Base-by-base conservation (phyloP, 2,329 filamentous ascomycete species). In the Exophiala mesophila region DNA sequence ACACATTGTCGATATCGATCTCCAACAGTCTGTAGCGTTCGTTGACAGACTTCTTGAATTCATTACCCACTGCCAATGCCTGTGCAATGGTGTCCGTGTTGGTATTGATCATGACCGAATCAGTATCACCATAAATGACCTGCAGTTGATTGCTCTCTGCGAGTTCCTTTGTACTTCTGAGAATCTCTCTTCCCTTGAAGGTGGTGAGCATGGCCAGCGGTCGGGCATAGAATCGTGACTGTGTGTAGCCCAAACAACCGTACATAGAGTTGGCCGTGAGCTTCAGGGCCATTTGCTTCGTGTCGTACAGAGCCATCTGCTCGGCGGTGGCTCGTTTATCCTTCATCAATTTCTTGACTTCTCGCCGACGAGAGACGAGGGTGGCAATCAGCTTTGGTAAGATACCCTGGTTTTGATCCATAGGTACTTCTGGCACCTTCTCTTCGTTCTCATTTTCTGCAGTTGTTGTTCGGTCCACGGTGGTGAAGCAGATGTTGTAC, bases 211-310 rank as follows among this genome's bases (percentile, higher is more conserved):
- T 88, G 44, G 92, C 92, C 35, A 98, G 74, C 8, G 92, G 92
- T 43, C 92, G 82, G 45, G 92, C 92, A 59, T 98, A 98, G 70
- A 98, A 98, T 37, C 92, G 86, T 44, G 92, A 97, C 62, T 89
- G 94, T 9, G 87, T 90, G 63, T 96, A 98, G 55, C 92, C 92
- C 64, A 98, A 71, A 75, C 92, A 98, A 55, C 92, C 92, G 64
- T 98, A 98, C 94, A 98, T 98, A 54, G 90, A 97, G 69, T 98
- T 98, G 59, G 92, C 92, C 31, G 94, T 98, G 39, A 98, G 78
- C 69, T 98, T 98, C 59, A 98, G 69, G 19, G 92, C 94, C 63
- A 95, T 74, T 66, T 98, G 92, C 69, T 95, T 97, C 60, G 96
- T 97, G 55, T 98, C 92, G 89, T 90, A 98, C 0, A 90, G 88